A percentile compares a stretch with the other conserved stretches of the same genome.
Evolutionary conservation across 202 grass and related monocot genomes (phyloP).

Genomic region (Musa balbisiana): DNA sequence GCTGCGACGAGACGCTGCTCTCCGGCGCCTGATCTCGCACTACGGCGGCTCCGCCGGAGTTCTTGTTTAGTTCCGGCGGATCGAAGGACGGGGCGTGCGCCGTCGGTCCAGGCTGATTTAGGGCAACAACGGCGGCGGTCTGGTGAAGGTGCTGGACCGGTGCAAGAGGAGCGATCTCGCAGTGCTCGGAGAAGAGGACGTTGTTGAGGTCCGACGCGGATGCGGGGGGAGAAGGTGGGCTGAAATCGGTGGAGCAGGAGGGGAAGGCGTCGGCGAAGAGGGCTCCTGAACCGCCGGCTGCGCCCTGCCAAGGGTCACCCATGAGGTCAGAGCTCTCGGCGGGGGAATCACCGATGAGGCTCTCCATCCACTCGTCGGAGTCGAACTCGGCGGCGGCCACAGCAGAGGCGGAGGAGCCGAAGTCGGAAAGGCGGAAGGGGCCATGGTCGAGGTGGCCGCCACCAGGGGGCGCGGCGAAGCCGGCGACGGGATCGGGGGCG

Average conservation of each 20-base stretch:
- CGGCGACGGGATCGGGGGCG: slow-evolving; percentile 5
- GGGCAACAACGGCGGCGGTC: background rate
- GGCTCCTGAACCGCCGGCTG: slow-evolving; percentile 17
- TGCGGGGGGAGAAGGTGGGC: slow-evolving; percentile 9
- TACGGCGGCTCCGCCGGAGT: background rate
- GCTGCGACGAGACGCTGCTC: slow-evolving; percentile 13
- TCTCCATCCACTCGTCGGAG: slow-evolving; percentile 95
- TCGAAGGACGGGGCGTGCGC: slow-evolving; percentile 18
- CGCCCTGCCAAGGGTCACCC: slow-evolving; percentile 9
- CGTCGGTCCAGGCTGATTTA: background rate
- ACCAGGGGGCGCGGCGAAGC: background rate
- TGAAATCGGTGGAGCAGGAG: slow-evolving; percentile 13
- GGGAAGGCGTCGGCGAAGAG: slow-evolving; percentile 45
- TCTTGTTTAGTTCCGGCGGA: slow-evolving; percentile 20
- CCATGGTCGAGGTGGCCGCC: slow-evolving; percentile 18
- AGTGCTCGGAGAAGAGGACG: slow-evolving; percentile 47
- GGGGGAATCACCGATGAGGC: slow-evolving; percentile 58
- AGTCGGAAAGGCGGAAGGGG: slow-evolving; percentile 18
- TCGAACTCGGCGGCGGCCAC: slow-evolving; percentile 70
- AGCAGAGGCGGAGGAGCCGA: slow-evolving; percentile 26
- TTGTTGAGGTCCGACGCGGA: slow-evolving; percentile 53
- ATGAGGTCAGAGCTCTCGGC: slow-evolving; percentile 11
- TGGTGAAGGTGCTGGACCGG: background rate
- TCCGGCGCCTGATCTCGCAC: background rate
- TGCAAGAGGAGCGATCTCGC: slow-evolving; percentile 21